Conservation (phyloP, 1,139 yeast genomes). For the Blastobotrys niveus region DNA sequence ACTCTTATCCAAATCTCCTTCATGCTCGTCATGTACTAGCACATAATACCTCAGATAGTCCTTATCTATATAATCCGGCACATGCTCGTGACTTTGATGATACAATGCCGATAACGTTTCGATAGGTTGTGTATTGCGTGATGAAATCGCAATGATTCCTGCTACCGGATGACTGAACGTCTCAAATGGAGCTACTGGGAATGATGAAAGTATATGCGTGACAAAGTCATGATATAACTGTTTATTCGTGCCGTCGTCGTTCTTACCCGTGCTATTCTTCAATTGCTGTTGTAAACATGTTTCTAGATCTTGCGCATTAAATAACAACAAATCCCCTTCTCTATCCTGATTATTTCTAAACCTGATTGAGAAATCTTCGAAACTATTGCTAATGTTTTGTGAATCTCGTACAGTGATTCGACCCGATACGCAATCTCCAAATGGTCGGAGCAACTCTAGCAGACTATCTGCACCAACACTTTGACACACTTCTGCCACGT, state of each 20-base stretch:
- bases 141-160: constrained; percentile 62
- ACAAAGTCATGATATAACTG: constrained; percentile 38
- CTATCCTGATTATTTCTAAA: constrained; percentile 18
- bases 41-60: constrained; percentile 38
- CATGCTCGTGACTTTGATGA: constrained; percentile 30
- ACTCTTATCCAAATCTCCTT: constrained; percentile 30
- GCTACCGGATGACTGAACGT: constrained; percentile 86
- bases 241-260: constrained; percentile 1
- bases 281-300: not conserved
- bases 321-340: not conserved
- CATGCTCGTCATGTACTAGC: constrained; percentile 36
- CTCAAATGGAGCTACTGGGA: constrained; percentile 71
- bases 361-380: constrained; percentile 33
- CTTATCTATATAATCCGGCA: constrained; percentile 34
- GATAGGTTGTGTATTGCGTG: constrained; percentile 42
- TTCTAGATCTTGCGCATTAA: constrained; percentile 3
- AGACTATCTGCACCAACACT: constrained; percentile 36
- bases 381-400: constrained; percentile 28
- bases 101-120: constrained; percentile 41
- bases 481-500: constrained; percentile 46
- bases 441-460: constrained; percentile 39
- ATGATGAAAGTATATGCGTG: constrained; percentile 55
- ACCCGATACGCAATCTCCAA: constrained; percentile 39
- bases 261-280: not conserved
- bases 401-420: constrained; percentile 41